Conservation (phyloP, 257 asterid genomes). For the Echium plantagineum region DNA sequence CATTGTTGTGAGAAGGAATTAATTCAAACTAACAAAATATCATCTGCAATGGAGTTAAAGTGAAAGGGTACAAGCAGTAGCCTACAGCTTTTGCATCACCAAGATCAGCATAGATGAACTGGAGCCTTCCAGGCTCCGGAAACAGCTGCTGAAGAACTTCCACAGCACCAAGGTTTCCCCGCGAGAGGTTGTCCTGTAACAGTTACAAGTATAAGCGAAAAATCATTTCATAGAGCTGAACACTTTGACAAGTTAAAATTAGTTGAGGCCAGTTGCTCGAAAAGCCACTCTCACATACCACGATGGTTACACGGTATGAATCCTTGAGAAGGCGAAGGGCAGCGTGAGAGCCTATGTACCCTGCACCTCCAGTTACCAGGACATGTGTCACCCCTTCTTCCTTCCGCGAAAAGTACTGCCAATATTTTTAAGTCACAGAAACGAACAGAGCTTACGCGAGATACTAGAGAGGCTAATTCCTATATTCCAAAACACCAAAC, state of each 20-base stretch:
- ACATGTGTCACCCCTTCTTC: constrained; percentile 85
- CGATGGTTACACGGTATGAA: constrained; percentile 70
- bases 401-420: constrained; percentile 56
- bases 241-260: constrained; percentile 1
- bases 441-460: background rate
- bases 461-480: background rate
- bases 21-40: background rate
- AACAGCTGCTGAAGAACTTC: constrained; percentile 57
- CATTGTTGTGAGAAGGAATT: constrained; percentile 8
- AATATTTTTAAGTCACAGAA: background rate
- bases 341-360: constrained; percentile 91
- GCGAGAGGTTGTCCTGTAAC: constrained; percentile 77
- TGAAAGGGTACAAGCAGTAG: constrained; percentile 2
- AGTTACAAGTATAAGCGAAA: background rate
- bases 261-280: background rate
- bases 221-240: background rate
- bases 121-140: constrained; percentile 88
- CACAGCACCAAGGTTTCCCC: constrained; percentile 83
- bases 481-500: background rate
- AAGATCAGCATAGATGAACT: constrained; percentile 76
- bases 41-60: background rate
- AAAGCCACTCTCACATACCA: constrained; percentile 60
- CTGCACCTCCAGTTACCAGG: constrained; percentile 93
- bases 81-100: constrained; percentile 77
- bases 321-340: constrained; percentile 77